phyloP scores from a whole-genome alignment of 495 filamentous ascomycete species.

The Trichoderma parareesei region DNA sequence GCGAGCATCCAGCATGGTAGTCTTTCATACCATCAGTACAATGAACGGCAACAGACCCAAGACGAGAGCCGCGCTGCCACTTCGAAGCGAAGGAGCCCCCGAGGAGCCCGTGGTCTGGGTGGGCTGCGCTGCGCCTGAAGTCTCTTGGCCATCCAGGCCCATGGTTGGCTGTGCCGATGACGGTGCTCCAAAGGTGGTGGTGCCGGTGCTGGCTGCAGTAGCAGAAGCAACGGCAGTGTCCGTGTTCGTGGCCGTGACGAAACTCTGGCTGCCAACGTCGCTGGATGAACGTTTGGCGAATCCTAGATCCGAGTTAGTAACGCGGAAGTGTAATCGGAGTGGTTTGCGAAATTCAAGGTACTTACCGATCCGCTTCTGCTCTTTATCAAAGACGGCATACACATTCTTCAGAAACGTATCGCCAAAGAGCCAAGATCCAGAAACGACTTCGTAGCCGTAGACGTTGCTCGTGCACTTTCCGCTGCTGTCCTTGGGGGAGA shows the following conservation, averaged over 20 bases:
- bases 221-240: conserved; percentile 14
- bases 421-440: conserved; percentile 61
- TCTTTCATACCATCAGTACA: conserved; percentile 8
- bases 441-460: conserved; percentile 37
- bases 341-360: conserved; percentile 9
- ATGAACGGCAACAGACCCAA: conserved; percentile 2
- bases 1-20: neutral
- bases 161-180: neutral
- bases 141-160: conserved; percentile 16
- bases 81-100: neutral
- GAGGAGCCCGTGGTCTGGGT: neutral
- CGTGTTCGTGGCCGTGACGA: conserved; percentile 11
- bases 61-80: neutral
- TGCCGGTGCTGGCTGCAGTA: conserved; percentile 17
- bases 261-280: conserved; percentile 15
- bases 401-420: conserved; percentile 86
- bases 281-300: conserved; percentile 23
- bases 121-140: conserved; percentile 6
- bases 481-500: conserved; percentile 37
- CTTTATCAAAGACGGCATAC: conserved; percentile 77
- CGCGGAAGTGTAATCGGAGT: neutral
- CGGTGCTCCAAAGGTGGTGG: conserved; percentile 4
- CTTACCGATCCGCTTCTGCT: conserved; percentile 45
- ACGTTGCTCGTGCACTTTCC: conserved; percentile 60
- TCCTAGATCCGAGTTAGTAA: conserved; percentile 21